phyloP scores from a whole-genome alignment of 73 alveolate genomes.

The Symbiodinium natans region DNA sequence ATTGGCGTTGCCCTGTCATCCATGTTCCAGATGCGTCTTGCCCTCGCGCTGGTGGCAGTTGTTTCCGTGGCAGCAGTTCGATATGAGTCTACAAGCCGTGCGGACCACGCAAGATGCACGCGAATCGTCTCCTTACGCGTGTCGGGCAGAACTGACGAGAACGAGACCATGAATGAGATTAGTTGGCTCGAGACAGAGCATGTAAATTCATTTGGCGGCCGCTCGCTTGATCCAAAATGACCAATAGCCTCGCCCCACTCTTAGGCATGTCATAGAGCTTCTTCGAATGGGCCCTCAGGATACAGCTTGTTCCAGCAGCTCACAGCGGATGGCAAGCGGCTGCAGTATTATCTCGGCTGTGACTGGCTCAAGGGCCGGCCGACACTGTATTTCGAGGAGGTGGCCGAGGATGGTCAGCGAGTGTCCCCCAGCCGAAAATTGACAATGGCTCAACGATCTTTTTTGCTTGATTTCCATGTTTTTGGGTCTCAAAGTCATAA shows the following conservation, averaged over 20 bases:
- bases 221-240: conserved; percentile 4
- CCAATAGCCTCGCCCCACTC: too few relatives aligned
- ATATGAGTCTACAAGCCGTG: neutral
- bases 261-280: too few relatives aligned
- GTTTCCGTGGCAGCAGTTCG: neutral
- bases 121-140: neutral
- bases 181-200: neutral
- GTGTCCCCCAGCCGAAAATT: neutral
- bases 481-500: too few relatives aligned
- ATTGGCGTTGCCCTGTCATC: too few relatives aligned
- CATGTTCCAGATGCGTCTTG: neutral
- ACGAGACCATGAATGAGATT: neutral
- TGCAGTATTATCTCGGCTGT: neutral
- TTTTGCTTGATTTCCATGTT: too few relatives aligned
- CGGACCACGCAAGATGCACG: neutral
- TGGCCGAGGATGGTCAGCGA: neutral
- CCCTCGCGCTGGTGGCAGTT: neutral
- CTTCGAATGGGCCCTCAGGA: too few relatives aligned
- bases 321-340: neutral
- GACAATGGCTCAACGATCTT: too few relatives aligned
- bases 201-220: neutral
- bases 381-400: neutral
- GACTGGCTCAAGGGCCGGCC: neutral
- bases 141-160: neutral
- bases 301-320: neutral